Percentiles rank a stretch among this genome's conserved stretches.
Evolutionary conservation across 148 eudicot genomes (phyloP).

Genomic region (Rhododendron kiyosumense): DNA sequence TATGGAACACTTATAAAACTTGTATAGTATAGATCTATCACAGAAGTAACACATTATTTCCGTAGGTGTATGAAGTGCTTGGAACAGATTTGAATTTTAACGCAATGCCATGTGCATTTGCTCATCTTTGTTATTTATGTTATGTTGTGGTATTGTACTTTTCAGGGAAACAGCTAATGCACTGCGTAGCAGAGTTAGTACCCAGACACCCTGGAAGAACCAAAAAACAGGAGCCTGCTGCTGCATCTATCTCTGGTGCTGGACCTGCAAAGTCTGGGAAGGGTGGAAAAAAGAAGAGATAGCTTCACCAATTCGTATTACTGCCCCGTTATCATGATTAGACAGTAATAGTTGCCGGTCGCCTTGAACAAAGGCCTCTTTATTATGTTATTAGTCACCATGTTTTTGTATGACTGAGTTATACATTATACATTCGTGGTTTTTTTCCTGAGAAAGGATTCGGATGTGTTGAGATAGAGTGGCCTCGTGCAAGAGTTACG

Average conservation of each 20-base stretch:
- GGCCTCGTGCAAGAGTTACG: not conserved
- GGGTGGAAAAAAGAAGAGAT: constrained; percentile 30
- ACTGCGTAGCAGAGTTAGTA: constrained; percentile 63
- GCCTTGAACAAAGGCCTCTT: not conserved
- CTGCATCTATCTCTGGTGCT: constrained; percentile 18
- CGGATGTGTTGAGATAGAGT: not conserved
- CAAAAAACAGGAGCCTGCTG: constrained; percentile 61
- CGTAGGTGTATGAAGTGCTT: not conserved
- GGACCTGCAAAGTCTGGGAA: constrained; percentile 28
- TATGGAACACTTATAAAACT: not conserved
- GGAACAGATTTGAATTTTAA: not conserved
- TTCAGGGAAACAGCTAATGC: constrained; percentile 53
- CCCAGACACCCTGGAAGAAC: constrained; percentile 70
- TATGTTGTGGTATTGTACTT: not conserved
- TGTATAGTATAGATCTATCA: not conserved
- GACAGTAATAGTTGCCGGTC: not conserved
- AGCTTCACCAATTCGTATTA: not conserved
- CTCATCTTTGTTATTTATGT: not conserved
- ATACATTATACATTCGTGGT: not conserved
- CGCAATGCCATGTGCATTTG: not conserved
- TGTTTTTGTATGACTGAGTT: not conserved
- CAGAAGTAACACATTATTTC: not conserved
- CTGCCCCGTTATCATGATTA: not conserved
- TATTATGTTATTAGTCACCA: not conserved
- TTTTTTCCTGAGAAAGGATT: not conserved